A percentile compares a stretch with the other conserved stretches of the same genome.
Evolutionary conservation across 2,329 filamentous ascomycete genomes (phyloP).

Genomic region (Trichoderma sp.): DNA sequence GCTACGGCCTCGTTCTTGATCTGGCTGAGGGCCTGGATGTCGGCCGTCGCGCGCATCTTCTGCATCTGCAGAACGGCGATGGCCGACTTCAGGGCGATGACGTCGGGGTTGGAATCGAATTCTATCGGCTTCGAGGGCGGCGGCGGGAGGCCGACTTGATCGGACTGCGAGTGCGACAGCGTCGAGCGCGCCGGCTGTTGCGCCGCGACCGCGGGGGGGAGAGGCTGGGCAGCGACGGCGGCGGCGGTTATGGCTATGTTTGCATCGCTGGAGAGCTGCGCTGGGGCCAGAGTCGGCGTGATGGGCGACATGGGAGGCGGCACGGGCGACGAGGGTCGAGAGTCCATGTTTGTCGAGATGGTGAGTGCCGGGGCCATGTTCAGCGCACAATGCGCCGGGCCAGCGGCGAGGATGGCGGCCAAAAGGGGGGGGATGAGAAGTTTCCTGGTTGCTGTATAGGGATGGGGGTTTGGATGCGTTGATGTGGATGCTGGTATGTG

Average conservation of each 20-base stretch:
- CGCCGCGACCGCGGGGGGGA: neutral
- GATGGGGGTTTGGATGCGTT: neutral
- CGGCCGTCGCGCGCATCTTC: conserved; percentile 69
- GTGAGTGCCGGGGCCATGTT: conserved; percentile 31
- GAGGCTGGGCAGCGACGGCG: neutral
- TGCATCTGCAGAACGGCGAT: conserved; percentile 87
- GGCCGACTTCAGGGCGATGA: conserved; percentile 78
- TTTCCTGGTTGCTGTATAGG: neutral
- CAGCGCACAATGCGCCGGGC: conserved; percentile 15
- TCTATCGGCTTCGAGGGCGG: conserved; percentile 52
- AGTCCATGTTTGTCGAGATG: conserved; percentile 29
- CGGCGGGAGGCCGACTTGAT: conserved; percentile 41
- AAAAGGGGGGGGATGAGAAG: neutral
- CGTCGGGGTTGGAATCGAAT: conserved; percentile 72
- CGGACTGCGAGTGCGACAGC: conserved; percentile 46
- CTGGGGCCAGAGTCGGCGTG: conserved; percentile 47
- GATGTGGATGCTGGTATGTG: neutral
- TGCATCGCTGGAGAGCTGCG: conserved; percentile 28
- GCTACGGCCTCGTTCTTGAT: conserved; percentile 68
- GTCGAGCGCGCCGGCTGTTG: conserved; percentile 32
- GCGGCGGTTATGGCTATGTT: neutral
- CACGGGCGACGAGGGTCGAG: conserved; percentile 43
- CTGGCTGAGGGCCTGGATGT: conserved; percentile 66
- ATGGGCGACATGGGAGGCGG: conserved; percentile 54
- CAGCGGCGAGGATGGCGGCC: conserved; percentile 6